Percentiles rank a stretch among this genome's conserved stretches.
Evolutionary conservation across 2,329 filamentous ascomycete species (phyloP).

Genomic region (Exophiala alcalophila): DNA sequence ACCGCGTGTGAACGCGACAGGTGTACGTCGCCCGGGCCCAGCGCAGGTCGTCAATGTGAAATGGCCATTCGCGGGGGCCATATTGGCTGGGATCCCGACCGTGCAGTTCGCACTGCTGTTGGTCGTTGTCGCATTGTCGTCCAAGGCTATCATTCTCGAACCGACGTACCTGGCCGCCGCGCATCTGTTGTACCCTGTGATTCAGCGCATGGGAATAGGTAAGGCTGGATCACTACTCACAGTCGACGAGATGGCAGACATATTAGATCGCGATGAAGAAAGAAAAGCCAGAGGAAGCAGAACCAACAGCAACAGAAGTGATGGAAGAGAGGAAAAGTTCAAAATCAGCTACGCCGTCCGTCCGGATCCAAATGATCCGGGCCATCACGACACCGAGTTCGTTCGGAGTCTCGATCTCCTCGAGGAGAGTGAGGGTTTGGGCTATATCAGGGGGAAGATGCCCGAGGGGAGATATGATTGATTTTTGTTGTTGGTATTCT

Average conservation of each 20-base stretch:
- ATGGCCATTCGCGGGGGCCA: slow-evolving; percentile 15
- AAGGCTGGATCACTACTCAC: slow-evolving; percentile 17
- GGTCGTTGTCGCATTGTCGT: slow-evolving; percentile 18
- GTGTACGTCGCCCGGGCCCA: slow-evolving; percentile 71
- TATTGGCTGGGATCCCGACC: slow-evolving; percentile 18
- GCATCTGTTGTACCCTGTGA: slow-evolving; percentile 19
- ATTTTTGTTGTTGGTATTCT: too few relatives aligned
- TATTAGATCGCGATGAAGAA: too few relatives aligned
- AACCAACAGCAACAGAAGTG: too few relatives aligned
- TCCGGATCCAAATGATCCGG: slow-evolving; percentile 13
- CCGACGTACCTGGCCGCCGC: slow-evolving; percentile 19
- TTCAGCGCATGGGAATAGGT: slow-evolving; percentile 19
- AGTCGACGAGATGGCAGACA: slow-evolving; percentile 13
- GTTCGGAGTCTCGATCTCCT: slow-evolving; percentile 18
- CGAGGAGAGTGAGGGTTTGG: slow-evolving; percentile 18
- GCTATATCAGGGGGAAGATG: slow-evolving; percentile 17
- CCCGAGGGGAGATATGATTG: slow-evolving; percentile 21
- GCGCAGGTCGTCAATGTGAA: slow-evolving; percentile 84
- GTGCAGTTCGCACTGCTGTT: slow-evolving; percentile 22
- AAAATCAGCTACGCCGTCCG: slow-evolving; percentile 20
- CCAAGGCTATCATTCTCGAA: slow-evolving; percentile 25
- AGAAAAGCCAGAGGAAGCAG: too few relatives aligned
- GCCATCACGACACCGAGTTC: slow-evolving; percentile 14
- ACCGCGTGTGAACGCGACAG: slow-evolving; percentile 59
- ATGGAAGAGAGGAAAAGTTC: slow-evolving; percentile 11